Conservation (phyloP, 2,329 filamentous ascomycete genomes). For the Davidsoniella virescens region DNA sequence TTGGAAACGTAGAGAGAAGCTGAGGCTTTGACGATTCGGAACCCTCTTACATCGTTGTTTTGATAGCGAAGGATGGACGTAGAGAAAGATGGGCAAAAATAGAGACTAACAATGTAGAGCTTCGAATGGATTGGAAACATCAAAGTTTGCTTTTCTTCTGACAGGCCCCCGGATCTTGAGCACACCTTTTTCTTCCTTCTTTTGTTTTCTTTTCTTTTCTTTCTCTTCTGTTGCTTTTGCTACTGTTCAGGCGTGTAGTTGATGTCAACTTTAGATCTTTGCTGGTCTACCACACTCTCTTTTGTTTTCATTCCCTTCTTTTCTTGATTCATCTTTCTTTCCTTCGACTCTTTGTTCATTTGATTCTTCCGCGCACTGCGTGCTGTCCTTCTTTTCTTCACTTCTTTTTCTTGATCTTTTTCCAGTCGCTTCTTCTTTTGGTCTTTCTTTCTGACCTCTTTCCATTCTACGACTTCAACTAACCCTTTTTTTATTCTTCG, state of each 20-base stretch:
- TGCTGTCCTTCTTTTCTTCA: slow-evolving; percentile 8
- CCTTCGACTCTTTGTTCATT: background rate
- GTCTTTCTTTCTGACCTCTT: background rate
- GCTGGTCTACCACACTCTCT: background rate
- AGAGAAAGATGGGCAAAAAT: no score
- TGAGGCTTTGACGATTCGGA: no score
- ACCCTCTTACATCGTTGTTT: no score
- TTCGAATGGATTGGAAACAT: background rate
- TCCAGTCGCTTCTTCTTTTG: background rate
- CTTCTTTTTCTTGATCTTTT: background rate
- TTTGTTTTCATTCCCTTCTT: background rate
- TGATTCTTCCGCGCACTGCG: slow-evolving; percentile 1
- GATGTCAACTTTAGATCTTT: background rate
- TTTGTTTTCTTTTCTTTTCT: background rate
- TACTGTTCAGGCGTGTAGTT: background rate
- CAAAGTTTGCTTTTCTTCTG: background rate
- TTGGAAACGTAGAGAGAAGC: no score
- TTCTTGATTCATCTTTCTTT: background rate
- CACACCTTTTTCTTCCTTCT: background rate
- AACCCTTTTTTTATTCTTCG: background rate
- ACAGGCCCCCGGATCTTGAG: background rate
- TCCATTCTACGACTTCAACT: background rate
- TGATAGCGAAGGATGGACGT: no score
- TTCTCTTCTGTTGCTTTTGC: background rate
- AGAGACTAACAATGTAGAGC: no score